Base-by-base conservation (phyloP, 140 eudicot genomes). In the Senecio squalidus region DNA sequence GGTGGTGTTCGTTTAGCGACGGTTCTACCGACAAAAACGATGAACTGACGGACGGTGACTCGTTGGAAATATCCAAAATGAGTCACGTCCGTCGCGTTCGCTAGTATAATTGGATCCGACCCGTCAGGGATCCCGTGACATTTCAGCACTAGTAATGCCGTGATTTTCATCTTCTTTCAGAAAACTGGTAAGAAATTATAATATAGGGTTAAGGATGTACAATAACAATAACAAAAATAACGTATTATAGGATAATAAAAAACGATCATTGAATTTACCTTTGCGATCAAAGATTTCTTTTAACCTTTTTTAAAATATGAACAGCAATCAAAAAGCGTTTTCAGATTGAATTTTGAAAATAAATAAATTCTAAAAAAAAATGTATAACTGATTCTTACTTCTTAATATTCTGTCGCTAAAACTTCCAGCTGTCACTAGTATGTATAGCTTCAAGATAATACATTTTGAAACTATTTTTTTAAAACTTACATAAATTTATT, bases 41-140 rank as follows among this genome's bases (percentile, higher is more conserved):
- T 80, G 74, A 92, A 92, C 56, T 92, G 95, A 56, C 73, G 67
- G 24, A 84, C 95, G 78, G 95, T 82, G 50, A 92, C 79, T 62
- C 96, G 59, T 72, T 92, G 98, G 59, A 92, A 92, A 58, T 76
- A 92, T 26, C 98, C 98, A 30, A 92, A 92, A 47, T 81, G 87
- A 68, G 64, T 81, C 13, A 92, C 93, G 41, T 92, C 98, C 39
- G 77, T 70, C 2, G 96, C 89, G 70, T 87, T 84, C 5, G 87
- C 84, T 21, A 88, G 58, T 6, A 92, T 84, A 45, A 84, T 74
- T 68, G 94, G 94, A 70, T 86, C 84, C 24, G 94, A 68, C 16
- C 91, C 93, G 7, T 75, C 83, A 2, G 95, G 80, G 0, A 33
- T 66, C 38, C 54, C 71, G 34, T 72, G 52, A 36, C 81, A 62